Base-by-base conservation (phyloP, 371 early-diverging fungal species). In the Dinochytrium kinnereticum region DNA sequence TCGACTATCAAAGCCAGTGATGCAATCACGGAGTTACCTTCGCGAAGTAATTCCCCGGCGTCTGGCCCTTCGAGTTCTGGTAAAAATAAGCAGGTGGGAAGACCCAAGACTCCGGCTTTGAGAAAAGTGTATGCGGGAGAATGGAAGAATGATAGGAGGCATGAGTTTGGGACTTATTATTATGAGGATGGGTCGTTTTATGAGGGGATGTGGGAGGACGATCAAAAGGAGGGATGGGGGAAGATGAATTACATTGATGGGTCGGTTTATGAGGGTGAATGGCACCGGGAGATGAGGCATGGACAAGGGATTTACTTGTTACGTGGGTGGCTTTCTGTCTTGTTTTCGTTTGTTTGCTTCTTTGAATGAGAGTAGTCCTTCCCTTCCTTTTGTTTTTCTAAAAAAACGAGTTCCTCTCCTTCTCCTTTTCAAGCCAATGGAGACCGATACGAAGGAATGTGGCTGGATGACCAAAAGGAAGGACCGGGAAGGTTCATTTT, bases 361-460 rank as follows among this genome's bases (percentile, higher is more conserved):
- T n/a, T n/a, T n/a, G n/a, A n/a, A n/a, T n/a, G n/a, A n/a, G n/a
- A n/a, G n/a, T n/a, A n/a, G n/a, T n/a, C n/a, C n/a, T n/a, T n/a
- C n/a, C n/a, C n/a, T n/a, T n/a, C n/a, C n/a, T n/a, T n/a, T n/a
- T n/a, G n/a, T n/a, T n/a, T n/a, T n/a, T n/a, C n/a, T n/a, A n/a
- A n/a, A n/a, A n/a, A n/a, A n/a, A n/a, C n/a, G n/a, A n/a, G n/a
- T n/a, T n/a, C n/a, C n/a, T n/a, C n/a, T n/a, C n/a, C n/a, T n/a
- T n/a, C n/a, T n/a, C n/a, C n/a, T n/a, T n/a, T 37, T 50, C 2
- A 5, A 85, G 86, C 80, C 2, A 83, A 85, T 69, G 85, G 84
- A 2, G 86, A 87, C 67, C 73, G 88, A 2, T 88, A 86, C 65
- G 87, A 87, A 68, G 88, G 88, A 7, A 86, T 81, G 73, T 88